These are phyloP conservation scores for Penicillium olsonii DNA, from an alignment of 2,329 filamentous ascomycete genomes.

Conservation along the genomic window DNA sequence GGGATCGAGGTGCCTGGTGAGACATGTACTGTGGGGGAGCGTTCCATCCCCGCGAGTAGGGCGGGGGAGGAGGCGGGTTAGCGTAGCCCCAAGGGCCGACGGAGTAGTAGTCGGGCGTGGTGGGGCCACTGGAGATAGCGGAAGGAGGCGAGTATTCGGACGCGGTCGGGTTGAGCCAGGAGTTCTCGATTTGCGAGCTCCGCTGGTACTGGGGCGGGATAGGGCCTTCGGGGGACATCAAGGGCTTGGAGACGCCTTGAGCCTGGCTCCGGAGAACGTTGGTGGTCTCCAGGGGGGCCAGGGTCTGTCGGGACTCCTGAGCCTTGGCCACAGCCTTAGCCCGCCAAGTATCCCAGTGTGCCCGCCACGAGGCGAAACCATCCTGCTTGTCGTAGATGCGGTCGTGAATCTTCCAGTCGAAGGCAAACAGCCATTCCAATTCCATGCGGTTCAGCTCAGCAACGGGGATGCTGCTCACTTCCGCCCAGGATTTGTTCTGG, in stretches of 20 bases:
- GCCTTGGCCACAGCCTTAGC: slow-evolving; percentile 50
- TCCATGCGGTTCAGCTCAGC: slow-evolving; percentile 82
- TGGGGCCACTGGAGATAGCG: slow-evolving; percentile 50
- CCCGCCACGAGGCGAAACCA: slow-evolving; percentile 66
- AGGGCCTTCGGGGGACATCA: slow-evolving; percentile 50
- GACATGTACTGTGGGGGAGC: slow-evolving; percentile 39
- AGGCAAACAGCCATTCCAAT: slow-evolving; percentile 81
- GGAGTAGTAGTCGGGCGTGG: slow-evolving; percentile 51
- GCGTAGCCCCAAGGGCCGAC: slow-evolving; percentile 45
- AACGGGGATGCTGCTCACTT: slow-evolving; percentile 87
- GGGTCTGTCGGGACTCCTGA: slow-evolving; percentile 49
- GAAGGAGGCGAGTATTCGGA: slow-evolving; percentile 56
- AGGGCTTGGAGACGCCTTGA: slow-evolving; percentile 49
- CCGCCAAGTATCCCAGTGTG: slow-evolving; percentile 67
- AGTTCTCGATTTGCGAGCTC: slow-evolving; percentile 49
- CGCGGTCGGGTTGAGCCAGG: slow-evolving; percentile 52
- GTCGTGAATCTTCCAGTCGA: slow-evolving; percentile 83
- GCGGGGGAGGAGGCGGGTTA: slow-evolving; percentile 43
- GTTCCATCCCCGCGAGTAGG: slow-evolving; percentile 44
- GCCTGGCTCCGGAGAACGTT: slow-evolving; percentile 56
- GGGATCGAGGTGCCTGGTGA: slow-evolving; percentile 42
- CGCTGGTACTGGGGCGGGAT: slow-evolving; percentile 55
- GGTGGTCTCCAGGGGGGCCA: slow-evolving; percentile 64
- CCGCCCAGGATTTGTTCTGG: slow-evolving; percentile 94
- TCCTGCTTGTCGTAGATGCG: slow-evolving; percentile 73